Conservation (phyloP, 148 eudicot genomes). For the Linanthus parryae region DNA sequence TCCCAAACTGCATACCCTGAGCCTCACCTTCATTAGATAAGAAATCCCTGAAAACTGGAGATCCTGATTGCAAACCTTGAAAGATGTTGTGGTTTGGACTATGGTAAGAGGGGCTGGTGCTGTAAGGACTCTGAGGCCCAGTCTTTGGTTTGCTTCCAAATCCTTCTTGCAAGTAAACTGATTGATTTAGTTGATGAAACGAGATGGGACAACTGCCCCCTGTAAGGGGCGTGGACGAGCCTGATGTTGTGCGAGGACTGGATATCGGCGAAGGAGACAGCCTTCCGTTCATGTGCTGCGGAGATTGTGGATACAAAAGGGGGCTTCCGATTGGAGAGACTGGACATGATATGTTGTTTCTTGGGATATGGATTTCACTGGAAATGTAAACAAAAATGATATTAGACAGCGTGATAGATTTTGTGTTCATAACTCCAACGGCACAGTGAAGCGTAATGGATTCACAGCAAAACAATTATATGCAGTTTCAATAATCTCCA, state of each 20-base stretch:
- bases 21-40: constrained; percentile 32
- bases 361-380: constrained; percentile 68
- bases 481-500: no score
- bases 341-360: constrained; percentile 88
- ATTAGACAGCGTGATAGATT: no score
- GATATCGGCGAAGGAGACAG: constrained; percentile 88
- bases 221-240: constrained; percentile 90
- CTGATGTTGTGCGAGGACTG: constrained; percentile 78
- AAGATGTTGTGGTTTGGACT: constrained; percentile 54
- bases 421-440: no score
- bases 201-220: constrained; percentile 60
- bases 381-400: no score
- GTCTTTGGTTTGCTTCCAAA: constrained; percentile 43
- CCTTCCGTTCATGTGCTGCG: constrained; percentile 67
- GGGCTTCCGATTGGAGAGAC: constrained; percentile 99
- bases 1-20: constrained; percentile 39
- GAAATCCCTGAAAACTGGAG: constrained; percentile 38
- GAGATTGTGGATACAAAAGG: constrained; percentile 66
- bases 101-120: constrained; percentile 38
- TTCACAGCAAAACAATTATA: no score
- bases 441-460: no score
- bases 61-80: constrained; percentile 48
- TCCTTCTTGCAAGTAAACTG: constrained; percentile 47
- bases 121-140: constrained; percentile 40
- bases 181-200: constrained; percentile 51